Conservation (phyloP, 331 rosid genomes). For the Prunus yedoensis region DNA sequence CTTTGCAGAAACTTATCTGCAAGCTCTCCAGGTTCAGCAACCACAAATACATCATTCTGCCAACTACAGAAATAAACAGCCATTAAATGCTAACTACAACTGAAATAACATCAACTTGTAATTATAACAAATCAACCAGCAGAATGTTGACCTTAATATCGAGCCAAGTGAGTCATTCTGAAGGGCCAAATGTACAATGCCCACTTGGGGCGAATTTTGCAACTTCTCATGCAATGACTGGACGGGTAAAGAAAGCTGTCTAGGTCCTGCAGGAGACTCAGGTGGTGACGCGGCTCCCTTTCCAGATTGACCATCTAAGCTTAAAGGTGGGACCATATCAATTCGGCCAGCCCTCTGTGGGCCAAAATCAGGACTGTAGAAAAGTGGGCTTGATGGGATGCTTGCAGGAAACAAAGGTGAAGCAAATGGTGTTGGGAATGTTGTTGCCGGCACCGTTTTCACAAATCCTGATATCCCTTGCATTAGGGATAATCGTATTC, state of each 20-base stretch:
- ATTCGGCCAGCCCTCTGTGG: constrained; percentile 77
- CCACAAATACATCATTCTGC: constrained; percentile 98
- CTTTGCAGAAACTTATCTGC: constrained; percentile 85
- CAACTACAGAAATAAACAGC: constrained; percentile 61
- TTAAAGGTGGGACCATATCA: constrained; percentile 93
- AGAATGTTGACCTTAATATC: constrained; percentile 61
- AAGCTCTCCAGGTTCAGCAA: constrained; percentile 97
- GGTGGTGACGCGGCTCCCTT: constrained; percentile 70
- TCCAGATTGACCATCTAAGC: constrained; percentile 82
- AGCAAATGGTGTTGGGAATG: constrained; percentile 78
- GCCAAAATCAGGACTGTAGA: constrained; percentile 89
- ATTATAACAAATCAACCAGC: constrained; percentile 19
- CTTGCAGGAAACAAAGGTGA: constrained; percentile 97
- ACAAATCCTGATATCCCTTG: constrained; percentile 66
- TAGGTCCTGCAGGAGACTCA: constrained; percentile 72
- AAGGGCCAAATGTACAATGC: constrained; percentile 91
- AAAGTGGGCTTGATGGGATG: constrained; percentile 85
- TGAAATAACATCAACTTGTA: constrained; percentile 23
- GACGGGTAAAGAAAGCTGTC: constrained; percentile 73
- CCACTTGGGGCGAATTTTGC: constrained; percentile 90
- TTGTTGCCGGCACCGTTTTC: constrained; percentile 57
- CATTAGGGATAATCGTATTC: constrained; percentile 72
- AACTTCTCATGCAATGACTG: constrained; percentile 74
- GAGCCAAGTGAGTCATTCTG: constrained; percentile 85
- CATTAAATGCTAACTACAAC: constrained; percentile 33